Percentiles rank a stretch among this genome's conserved stretches.
Conservation (phyloP, 192 early-diverging fungal species). For the Funneliformis geosporum region DNA sequence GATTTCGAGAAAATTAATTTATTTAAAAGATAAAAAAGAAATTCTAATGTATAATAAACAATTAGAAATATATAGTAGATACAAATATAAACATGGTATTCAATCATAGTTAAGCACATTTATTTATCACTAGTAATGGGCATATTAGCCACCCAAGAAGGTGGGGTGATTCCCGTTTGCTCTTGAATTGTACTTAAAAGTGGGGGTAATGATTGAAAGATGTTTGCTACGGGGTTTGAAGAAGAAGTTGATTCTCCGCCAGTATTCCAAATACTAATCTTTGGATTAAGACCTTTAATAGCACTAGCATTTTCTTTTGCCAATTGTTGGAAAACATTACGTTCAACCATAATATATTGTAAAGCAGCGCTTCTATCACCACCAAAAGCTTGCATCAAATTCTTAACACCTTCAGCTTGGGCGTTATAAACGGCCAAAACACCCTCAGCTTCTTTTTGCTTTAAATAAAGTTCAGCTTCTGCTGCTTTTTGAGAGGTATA, state of each 20-base stretch:
- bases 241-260: conserved; percentile 31
- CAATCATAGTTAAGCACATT: too few relatives aligned
- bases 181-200: conserved; percentile 47
- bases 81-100: too few relatives aligned
- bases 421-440: conserved; percentile 41
- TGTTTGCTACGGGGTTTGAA: conserved; percentile 42
- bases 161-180: conserved; percentile 51
- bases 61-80: too few relatives aligned
- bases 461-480: conserved; percentile 39
- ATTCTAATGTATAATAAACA: too few relatives aligned
- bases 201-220: conserved; percentile 47
- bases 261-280: conserved; percentile 58
- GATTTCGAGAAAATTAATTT: too few relatives aligned
- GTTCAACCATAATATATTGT: conserved; percentile 57
- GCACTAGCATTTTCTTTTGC: conserved; percentile 55
- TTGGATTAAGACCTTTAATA: conserved; percentile 52
- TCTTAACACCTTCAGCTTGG: conserved; percentile 48
- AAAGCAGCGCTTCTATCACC: conserved; percentile 40
- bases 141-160: conserved; percentile 21
- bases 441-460: conserved; percentile 52
- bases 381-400: conserved; percentile 35
- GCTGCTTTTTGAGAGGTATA: conserved; percentile 41
- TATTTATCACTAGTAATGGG: too few relatives aligned
- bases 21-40: too few relatives aligned
- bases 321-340: conserved; percentile 48